Evolutionary conservation across 2,329 filamentous ascomycete genomes (phyloP).

Genomic region (Aureobasidium mangrovei): DNA sequence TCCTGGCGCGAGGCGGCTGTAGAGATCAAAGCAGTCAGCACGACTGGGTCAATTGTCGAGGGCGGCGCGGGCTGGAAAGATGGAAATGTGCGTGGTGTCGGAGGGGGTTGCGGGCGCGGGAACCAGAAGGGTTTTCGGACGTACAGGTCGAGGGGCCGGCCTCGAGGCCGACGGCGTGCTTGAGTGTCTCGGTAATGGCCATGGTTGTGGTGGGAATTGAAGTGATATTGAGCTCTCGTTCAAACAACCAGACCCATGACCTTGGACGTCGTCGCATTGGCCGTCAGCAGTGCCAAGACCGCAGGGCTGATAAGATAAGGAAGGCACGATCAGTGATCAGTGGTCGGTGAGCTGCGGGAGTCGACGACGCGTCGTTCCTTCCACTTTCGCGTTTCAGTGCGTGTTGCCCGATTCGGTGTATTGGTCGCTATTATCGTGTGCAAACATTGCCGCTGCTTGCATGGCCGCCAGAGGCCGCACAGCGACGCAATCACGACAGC

Average conservation of each 20-base stretch:
- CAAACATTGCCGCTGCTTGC: not conserved
- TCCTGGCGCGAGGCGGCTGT: constrained; percentile 75
- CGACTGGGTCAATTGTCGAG: not conserved
- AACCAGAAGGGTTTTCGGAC: constrained; percentile 1
- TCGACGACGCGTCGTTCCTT: no score
- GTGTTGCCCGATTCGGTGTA: not conserved
- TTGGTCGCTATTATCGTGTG: not conserved
- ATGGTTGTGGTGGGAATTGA: constrained; percentile 23
- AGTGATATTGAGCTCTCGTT: not conserved
- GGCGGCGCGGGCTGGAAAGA: not conserved
- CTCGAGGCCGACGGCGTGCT: constrained; percentile 40
- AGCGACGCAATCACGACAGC: not conserved
- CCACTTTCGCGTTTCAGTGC: not conserved
- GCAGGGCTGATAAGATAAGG: no score
- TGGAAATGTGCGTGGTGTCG: not conserved
- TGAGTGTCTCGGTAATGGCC: constrained; percentile 38
- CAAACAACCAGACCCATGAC: not conserved
- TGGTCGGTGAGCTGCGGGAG: no score
- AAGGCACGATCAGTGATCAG: no score
- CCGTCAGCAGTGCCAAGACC: not conserved
- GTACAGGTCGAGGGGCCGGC: constrained; percentile 28
- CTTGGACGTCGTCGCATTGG: constrained; percentile 11
- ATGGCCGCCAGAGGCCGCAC: not conserved
- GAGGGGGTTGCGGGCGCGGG: not conserved
- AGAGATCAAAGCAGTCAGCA: constrained; percentile 13